phyloP scores from a whole-genome alignment of 805 yeast species.

The Cyberlindnera bimundalis region DNA sequence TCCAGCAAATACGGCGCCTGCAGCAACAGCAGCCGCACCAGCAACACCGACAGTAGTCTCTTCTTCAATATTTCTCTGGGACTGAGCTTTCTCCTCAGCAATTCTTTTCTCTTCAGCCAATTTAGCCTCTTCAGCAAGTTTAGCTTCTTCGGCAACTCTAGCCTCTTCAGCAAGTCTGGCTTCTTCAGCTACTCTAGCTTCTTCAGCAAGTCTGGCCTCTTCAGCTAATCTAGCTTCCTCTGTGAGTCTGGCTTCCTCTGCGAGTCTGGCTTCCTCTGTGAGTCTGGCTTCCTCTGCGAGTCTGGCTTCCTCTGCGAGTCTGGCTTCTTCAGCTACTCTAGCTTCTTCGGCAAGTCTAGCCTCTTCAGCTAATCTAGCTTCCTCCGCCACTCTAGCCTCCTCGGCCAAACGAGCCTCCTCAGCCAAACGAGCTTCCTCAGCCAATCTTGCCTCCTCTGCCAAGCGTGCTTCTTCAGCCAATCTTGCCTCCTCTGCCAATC shows the following conservation, averaged over 20 bases:
- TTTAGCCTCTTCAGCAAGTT: constrained; percentile 1
- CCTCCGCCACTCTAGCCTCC: constrained; percentile 10
- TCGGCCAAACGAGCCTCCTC: constrained; percentile 12
- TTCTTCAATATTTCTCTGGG: no score
- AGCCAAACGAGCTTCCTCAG: neutral
- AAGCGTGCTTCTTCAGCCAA: constrained; percentile 1
- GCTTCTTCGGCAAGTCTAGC: neutral
- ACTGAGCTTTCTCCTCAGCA: neutral
- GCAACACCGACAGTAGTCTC: constrained; percentile 11
- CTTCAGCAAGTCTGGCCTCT: neutral
- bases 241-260: constrained; percentile 5
- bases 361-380: constrained; percentile 8
- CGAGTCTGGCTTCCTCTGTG: constrained; percentile 4
- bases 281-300: constrained; percentile 5
- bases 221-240: constrained; percentile 10
- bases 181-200: neutral
- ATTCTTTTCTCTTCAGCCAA: constrained; percentile 6
- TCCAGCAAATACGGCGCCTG: constrained; percentile 14
- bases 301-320: constrained; percentile 9
- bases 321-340: constrained; percentile 3
- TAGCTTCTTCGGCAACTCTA: constrained; percentile 1
- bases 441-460: constrained; percentile 1
- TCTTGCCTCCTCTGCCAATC: constrained; percentile 4
- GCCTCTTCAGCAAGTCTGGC: constrained; percentile 1
- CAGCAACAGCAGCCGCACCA: constrained; percentile 19